Base-by-base conservation (phyloP, 257 asterid genomes). In the Solanum medicagineum region DNA sequence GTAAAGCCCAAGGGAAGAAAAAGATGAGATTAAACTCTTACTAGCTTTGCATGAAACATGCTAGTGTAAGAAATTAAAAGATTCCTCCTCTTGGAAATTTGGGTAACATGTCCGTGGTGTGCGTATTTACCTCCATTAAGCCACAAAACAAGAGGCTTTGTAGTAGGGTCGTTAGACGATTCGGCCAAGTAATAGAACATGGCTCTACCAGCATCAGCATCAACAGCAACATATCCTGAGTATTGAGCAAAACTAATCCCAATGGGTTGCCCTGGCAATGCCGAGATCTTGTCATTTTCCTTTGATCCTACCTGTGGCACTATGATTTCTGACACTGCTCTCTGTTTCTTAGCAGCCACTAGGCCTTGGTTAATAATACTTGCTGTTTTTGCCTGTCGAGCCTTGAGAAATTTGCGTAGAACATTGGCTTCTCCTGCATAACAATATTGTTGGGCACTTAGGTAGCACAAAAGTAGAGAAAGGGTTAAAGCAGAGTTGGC, bases 91-190 rank as follows among this genome's bases (percentile, higher is more conserved):
- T 5, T 40, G 80, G 55, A 5, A 20, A 71, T 42, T 57, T 8
- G 8, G 68, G 14, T 44, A 60, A 81, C 5, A 0, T 60, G 51
- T 17, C 53, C 15, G 53, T 24, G 42, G 22, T 65, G 57, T 5
- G 24, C 65, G 49, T 16, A 1, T 6, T 71, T 51, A 90, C 91
- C 92, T 87, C 92, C 92, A 85, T 88, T 90, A 59, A 90, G 87
- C 92, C 92, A 90, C 44, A 90, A 88, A 77, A 90, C 63, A 2
- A 88, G 91, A 59, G 92, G 92, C 60, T 66, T 88, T 22, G 89
- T 14, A 24, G 59, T n/a, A 29, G 87, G 87, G 71, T 88, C 87
- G 19, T 47, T 5, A 59, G 85, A 80, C 36, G 91, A 87, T 85
- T 90, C 91, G 10, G 83, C 86, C 74, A 87, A 88, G 42, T 87